Percentiles rank a stretch among this genome's conserved stretches.
These are phyloP conservation scores for Beauveria brongniartii DNA, from an alignment of 2,329 filamentous ascomycete species.

Conservation along the genomic window DNA sequence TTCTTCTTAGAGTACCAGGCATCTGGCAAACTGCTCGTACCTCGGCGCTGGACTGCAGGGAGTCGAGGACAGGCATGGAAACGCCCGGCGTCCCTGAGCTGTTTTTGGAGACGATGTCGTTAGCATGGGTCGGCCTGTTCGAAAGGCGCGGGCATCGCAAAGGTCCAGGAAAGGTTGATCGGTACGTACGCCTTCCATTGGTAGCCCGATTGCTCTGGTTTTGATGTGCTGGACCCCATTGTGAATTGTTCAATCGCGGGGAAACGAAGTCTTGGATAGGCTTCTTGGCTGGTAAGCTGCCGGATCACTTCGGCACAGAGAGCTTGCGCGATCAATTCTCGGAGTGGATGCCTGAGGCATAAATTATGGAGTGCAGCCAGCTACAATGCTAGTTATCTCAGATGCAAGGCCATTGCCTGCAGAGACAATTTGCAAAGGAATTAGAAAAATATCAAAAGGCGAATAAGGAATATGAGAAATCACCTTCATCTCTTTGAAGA, in stretches of 20 bases:
- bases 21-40: slow-evolving; percentile 38
- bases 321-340: slow-evolving; percentile 19
- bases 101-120: slow-evolving; percentile 16
- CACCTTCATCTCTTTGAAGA: no score
- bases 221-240: slow-evolving; percentile 52
- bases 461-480: no score
- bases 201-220: slow-evolving; percentile 34
- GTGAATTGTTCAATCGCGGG: slow-evolving; percentile 23
- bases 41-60: slow-evolving; percentile 77
- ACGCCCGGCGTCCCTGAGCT: slow-evolving; percentile 45
- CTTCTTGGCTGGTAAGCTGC: slow-evolving; percentile 25
- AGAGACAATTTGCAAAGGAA: no score
- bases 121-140: not conserved
- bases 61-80: slow-evolving; percentile 75
- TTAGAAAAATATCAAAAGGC: no score
- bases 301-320: slow-evolving; percentile 25
- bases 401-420: no score
- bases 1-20: no score
- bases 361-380: no score
- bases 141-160: no score
- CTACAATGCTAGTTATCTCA: no score
- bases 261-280: slow-evolving; percentile 16
- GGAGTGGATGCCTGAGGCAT: slow-evolving; percentile 25
- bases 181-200: slow-evolving; percentile 48
- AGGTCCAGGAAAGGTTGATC: not conserved